phyloP scores from a whole-genome alignment of 805 yeast species.

The Cyberlindnera amylophila region DNA sequence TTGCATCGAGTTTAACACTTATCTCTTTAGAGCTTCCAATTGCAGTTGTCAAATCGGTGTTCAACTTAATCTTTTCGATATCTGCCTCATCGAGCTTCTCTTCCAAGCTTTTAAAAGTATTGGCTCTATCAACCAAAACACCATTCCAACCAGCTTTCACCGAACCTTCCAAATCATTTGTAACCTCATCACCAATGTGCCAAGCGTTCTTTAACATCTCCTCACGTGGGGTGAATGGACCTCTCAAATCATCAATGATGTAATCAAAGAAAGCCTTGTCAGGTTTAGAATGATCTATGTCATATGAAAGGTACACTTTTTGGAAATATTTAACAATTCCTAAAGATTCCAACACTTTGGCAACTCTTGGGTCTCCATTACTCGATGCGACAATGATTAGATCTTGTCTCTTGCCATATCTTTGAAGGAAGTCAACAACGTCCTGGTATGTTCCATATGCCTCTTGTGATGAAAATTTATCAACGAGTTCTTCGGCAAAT shows the following conservation, averaged over 20 bases:
- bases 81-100: constrained; percentile 11
- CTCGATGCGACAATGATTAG: constrained; percentile 45
- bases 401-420: constrained; percentile 29
- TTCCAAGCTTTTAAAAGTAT: constrained; percentile 24
- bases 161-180: constrained; percentile 52
- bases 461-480: constrained; percentile 46
- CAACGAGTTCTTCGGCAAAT: constrained; percentile 44
- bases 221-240: constrained; percentile 20
- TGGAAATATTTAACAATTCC: constrained; percentile 40
- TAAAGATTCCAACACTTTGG: constrained; percentile 42
- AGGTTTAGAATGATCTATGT: constrained; percentile 54
- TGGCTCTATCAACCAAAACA: constrained; percentile 46
- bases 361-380: constrained; percentile 60
- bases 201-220: constrained; percentile 35
- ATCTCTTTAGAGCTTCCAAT: not conserved
- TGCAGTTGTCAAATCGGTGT: constrained; percentile 10
- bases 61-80: constrained; percentile 12
- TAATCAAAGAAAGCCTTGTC: constrained; percentile 41
- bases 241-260: constrained; percentile 30
- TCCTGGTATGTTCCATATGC: constrained; percentile 56
- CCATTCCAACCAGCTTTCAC: constrained; percentile 59
- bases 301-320: constrained; percentile 50
- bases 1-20: constrained; percentile 10
- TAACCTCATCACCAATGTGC: constrained; percentile 67
- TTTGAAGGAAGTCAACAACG: constrained; percentile 42